These are phyloP conservation scores for Yarrowia yakushimensis DNA, from an alignment of 805 yeast genomes.

Conservation along the genomic window DNA sequence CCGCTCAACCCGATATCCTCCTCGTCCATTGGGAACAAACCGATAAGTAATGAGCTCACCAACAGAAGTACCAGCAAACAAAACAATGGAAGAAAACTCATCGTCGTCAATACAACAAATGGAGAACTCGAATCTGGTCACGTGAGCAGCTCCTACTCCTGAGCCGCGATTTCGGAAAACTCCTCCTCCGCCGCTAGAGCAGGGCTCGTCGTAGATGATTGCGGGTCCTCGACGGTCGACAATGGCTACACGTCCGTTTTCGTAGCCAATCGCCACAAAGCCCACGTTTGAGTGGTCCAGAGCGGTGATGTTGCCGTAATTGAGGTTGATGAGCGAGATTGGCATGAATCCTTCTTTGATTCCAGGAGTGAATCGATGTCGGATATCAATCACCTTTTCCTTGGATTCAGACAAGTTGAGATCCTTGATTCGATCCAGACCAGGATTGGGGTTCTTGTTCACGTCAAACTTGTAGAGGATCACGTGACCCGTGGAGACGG, in stretches of 20 bases:
- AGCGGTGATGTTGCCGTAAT: conserved; percentile 53
- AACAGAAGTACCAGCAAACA: conserved; percentile 70
- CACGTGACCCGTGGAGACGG: conserved; percentile 67
- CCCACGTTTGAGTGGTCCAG: conserved; percentile 72
- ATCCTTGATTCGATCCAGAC: conserved; percentile 10
- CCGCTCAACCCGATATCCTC: conserved; percentile 56
- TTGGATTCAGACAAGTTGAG: background rate
- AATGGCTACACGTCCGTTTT: conserved; percentile 67
- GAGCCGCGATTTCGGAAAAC: conserved; percentile 14
- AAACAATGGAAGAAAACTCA: conserved; percentile 63
- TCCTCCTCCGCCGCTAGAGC: background rate
- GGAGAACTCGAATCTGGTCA: conserved; percentile 68
- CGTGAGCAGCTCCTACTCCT: conserved; percentile 28
- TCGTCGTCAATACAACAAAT: conserved; percentile 67
- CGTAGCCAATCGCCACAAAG: conserved; percentile 76
- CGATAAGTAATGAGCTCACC: conserved; percentile 70
- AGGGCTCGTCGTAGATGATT: conserved; percentile 43
- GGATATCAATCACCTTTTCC: conserved; percentile 42
- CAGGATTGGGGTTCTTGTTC: conserved; percentile 40
- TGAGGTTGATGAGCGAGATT: conserved; percentile 44
- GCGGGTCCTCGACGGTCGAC: conserved; percentile 78
- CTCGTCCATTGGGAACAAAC: conserved; percentile 59
- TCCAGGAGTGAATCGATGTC: conserved; percentile 50
- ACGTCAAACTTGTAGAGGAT: conserved; percentile 67
- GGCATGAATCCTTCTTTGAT: conserved; percentile 64